phyloP scores from a whole-genome alignment of 2,329 filamentous ascomycete species.

The Metarhizium humberi region DNA sequence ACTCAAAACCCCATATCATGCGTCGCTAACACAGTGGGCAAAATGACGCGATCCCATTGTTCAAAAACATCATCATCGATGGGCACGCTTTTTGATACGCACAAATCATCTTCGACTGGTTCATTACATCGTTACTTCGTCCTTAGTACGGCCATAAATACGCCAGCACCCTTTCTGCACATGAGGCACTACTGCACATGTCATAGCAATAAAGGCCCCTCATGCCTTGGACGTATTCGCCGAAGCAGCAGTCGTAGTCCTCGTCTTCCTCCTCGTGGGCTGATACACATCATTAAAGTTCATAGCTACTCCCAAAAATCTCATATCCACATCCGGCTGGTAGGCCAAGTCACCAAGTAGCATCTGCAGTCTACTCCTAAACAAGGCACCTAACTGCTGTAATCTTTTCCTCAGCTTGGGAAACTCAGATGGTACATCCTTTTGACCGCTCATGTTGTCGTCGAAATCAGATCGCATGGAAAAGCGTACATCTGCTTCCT shows the following conservation, averaged over 20 bases:
- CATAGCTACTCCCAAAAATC: conserved; percentile 93
- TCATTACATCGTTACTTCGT: neutral
- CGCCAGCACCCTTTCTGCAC: no score
- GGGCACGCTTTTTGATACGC: neutral
- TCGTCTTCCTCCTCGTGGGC: conserved; percentile 58
- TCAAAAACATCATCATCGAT: neutral
- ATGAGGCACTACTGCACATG: no score
- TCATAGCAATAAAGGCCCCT: conserved; percentile 1
- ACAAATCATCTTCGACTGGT: neutral
- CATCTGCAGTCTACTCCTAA: conserved; percentile 67
- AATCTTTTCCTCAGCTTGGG: conserved; percentile 68
- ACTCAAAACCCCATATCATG: no score
- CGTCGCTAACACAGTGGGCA: no score
- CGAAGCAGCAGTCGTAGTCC: conserved; percentile 16
- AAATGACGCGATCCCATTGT: neutral
- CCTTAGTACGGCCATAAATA: neutral
- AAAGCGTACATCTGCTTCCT: conserved; percentile 71
- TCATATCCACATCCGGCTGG: conserved; percentile 89
- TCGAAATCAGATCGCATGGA: conserved; percentile 38
- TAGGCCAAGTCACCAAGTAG: conserved; percentile 84
- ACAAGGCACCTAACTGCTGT: conserved; percentile 62
- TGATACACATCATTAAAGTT: conserved; percentile 98
- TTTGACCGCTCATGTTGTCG: conserved; percentile 22
- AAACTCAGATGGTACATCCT: conserved; percentile 57
- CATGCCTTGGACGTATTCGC: conserved; percentile 18